A percentile compares a stretch with the other conserved stretches of the same genome.
Conservation (phyloP, 352 stramenopile species). For the Aphanomyces astaci region DNA sequence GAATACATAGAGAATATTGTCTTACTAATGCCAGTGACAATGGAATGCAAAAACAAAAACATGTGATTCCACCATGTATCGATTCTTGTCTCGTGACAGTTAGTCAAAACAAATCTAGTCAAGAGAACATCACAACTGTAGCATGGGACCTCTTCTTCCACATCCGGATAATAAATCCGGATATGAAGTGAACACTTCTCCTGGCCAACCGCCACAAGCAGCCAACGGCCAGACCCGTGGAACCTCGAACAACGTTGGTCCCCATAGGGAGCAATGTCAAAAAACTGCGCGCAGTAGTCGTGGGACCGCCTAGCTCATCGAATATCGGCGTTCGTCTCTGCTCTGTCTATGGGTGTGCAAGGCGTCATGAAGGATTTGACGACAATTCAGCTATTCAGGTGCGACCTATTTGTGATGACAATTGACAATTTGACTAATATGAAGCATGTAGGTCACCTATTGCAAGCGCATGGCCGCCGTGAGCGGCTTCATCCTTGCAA, state of each 20-base stretch:
- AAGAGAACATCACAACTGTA: constrained; percentile 6
- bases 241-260: neutral
- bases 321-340: neutral
- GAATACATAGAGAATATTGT: neutral
- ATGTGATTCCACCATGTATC: neutral
- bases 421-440: neutral
- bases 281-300: constrained; percentile 1
- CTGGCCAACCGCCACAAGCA: too few relatives aligned
- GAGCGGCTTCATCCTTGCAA: neutral
- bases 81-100: neutral
- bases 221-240: neutral
- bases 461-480: neutral
- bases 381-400: neutral
- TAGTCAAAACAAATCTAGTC: neutral
- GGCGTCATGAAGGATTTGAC: neutral
- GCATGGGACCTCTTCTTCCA: neutral
- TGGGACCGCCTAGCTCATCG: neutral
- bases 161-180: neutral
- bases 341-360: neutral
- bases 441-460: neutral
- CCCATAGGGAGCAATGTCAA: neutral
- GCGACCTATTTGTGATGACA: neutral
- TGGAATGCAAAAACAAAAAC: neutral
- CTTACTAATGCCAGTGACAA: neutral
- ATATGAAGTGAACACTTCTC: neutral